phyloP scores from a whole-genome alignment of 2,329 filamentous ascomycete genomes.

The Fusarium beomiforme region DNA sequence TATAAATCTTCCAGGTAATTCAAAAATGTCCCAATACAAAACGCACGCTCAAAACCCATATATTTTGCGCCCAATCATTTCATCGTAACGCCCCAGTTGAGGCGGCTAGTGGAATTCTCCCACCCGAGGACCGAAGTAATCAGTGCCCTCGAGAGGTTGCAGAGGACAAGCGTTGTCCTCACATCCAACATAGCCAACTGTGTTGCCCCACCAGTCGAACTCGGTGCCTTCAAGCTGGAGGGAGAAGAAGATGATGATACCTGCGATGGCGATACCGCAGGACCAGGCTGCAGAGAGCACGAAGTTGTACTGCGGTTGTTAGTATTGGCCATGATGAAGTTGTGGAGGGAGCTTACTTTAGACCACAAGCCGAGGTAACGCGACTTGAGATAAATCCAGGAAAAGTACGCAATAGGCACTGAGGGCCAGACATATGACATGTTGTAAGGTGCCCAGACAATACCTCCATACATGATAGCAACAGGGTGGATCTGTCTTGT shows the following conservation, averaged over 20 bases:
- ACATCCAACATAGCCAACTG: slow-evolving; percentile 52
- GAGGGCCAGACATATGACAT: slow-evolving; percentile 62
- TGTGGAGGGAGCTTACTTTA: slow-evolving; percentile 50
- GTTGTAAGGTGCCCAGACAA: slow-evolving; percentile 61
- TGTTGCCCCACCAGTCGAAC: slow-evolving; percentile 62
- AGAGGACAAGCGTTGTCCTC: slow-evolving; percentile 54
- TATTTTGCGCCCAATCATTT: slow-evolving; percentile 38
- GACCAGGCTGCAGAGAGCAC: slow-evolving; percentile 62
- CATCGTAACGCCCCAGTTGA: slow-evolving; percentile 14
- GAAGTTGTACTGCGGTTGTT: slow-evolving; percentile 58
- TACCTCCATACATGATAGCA: slow-evolving; percentile 57
- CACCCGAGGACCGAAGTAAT: slow-evolving; percentile 53
- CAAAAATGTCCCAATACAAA: slow-evolving; percentile 37
- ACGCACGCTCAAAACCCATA: slow-evolving; percentile 39
- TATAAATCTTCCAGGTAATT: slow-evolving; percentile 37
- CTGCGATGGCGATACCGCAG: slow-evolving; percentile 60
- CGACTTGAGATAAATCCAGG: slow-evolving; percentile 62
- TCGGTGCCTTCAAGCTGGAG: slow-evolving; percentile 56
- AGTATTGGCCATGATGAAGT: not conserved
- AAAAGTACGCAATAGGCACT: slow-evolving; percentile 62
- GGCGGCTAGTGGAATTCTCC: slow-evolving; percentile 48
- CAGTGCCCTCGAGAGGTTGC: slow-evolving; percentile 47
- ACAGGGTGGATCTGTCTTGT: slow-evolving; percentile 59
- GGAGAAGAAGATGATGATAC: slow-evolving; percentile 64
- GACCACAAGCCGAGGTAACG: slow-evolving; percentile 62